Evolutionary conservation across 768 basidiomycete genomes (phyloP).

Genomic region (Phanerodontia chrysosporium): DNA sequence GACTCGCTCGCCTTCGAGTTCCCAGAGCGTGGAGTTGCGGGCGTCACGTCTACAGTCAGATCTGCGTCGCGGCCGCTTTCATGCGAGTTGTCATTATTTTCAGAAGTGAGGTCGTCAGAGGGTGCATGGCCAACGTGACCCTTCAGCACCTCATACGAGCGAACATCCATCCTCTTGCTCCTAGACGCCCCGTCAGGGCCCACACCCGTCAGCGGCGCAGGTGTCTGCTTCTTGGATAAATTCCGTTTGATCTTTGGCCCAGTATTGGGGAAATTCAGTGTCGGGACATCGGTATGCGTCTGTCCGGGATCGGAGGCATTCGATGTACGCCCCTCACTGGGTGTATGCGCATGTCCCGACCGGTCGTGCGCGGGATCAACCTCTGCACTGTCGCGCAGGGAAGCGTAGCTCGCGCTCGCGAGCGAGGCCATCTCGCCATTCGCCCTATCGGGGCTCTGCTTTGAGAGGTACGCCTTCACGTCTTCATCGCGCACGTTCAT

Average conservation of each 20-base stretch:
- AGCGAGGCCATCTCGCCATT: conserved; percentile 7
- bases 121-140: neutral
- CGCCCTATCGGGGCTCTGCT: conserved; percentile 1
- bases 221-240: neutral
- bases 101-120: no score
- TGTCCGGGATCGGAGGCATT: neutral
- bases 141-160: neutral
- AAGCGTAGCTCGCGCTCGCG: conserved; percentile 12
- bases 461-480: neutral
- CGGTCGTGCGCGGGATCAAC: no score
- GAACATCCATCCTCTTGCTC: neutral
- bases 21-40: neutral
- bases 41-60: neutral
- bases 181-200: neutral
- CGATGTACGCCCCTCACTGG: neutral
- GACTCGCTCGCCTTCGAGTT: neutral
- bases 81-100: no score
- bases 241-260: neutral
- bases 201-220: neutral
- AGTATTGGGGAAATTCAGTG: neutral
- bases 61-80: neutral
- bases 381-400: neutral
- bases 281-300: neutral
- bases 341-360: neutral
- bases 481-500: conserved; percentile 4